Evolutionary conservation across 208 protist genomes (phyloP), one percentile per base, ranked within the genome.

Genomic region (Crithidia mellificae): DNA sequence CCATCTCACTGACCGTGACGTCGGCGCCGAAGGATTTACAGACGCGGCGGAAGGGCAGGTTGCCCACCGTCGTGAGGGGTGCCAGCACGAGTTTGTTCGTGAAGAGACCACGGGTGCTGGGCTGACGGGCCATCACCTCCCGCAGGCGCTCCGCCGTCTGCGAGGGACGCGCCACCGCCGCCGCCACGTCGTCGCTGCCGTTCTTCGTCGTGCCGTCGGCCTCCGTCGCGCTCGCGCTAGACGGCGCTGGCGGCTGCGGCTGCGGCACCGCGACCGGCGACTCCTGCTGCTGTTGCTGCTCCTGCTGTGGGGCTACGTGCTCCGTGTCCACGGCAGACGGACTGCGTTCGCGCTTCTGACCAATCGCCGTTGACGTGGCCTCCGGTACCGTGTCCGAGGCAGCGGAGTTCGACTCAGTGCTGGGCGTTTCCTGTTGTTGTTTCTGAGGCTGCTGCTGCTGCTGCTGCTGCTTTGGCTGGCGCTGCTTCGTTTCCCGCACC

Each of bases 51-150:
- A 98, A 99, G 15, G 98, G 98, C 50, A 99, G 78, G 73, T 99
- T 99, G 52, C 98, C 98, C 22, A 99, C 96, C 8, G 98, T 99
- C 8, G 98, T 99, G 29, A 99, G 90, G 11, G 98, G 98, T 20
- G 98, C 97, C 7, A 99, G 89, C 56, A 97, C 88, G 15, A 98
- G 68, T 82, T 99, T 98, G 66, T 94, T 78, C 1, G 49, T 51
- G 63, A 95, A 98, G 50, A 98, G 63, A 27, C 88, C 72, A 30
- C 74, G 64, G 44, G 68, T 63, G 55, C 74, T 74, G 36, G 29
- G 36, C 22, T 69, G 77, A 34, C 68, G 68, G 29, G 62, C 58
- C 6, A 78, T 77, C 2, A 57, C 69, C 43, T 95, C 89, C 34
- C 86, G 81, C 36, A 74, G 39, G 0, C 68, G 20, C 59, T 88